These are phyloP conservation scores for Globisporangium cederbergense DNA, from an alignment of 352 stramenopile species.

Conservation along the genomic window DNA sequence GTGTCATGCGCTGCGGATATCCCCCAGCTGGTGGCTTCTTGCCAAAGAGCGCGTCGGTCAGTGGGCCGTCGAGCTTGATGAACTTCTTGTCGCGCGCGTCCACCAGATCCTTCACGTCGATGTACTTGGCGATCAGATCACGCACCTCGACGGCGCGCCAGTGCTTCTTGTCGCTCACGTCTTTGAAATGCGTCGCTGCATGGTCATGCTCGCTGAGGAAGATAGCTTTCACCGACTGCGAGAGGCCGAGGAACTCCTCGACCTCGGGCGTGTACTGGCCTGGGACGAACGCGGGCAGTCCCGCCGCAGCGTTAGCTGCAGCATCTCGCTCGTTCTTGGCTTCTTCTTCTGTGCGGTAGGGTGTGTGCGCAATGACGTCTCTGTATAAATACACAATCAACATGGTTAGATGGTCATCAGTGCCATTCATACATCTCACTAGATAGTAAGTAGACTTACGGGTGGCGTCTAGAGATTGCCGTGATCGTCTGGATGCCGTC, in stretches of 20 bases:
- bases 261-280: conserved; percentile 65
- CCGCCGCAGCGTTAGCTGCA: conserved; percentile 32
- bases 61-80: conserved; percentile 50
- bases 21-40: conserved; percentile 56
- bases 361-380: conserved; percentile 50
- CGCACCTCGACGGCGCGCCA: conserved; percentile 50
- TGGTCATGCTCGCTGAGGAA: conserved; percentile 26
- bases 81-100: conserved; percentile 65
- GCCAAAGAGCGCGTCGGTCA: conserved; percentile 73
- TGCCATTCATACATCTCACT: conserved; percentile 3
- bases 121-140: conserved; percentile 56
- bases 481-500: conserved; percentile 82
- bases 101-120: conserved; percentile 51
- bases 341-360: conserved; percentile 57
- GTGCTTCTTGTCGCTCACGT: conserved; percentile 42
- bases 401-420: conserved; percentile 2
- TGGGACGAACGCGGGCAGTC: conserved; percentile 40
- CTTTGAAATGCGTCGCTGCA: conserved; percentile 21
- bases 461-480: conserved; percentile 52
- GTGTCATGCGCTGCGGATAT: conserved; percentile 56
- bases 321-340: conserved; percentile 43
- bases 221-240: conserved; percentile 53
- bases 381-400: conserved; percentile 20
- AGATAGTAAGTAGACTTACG: conserved; percentile 38
- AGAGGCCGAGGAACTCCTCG: conserved; percentile 60